Evolutionary conservation across 306 rosid species (phyloP), one percentile per base, ranked within the genome.

Genomic region (Boehmeria nivea): DNA sequence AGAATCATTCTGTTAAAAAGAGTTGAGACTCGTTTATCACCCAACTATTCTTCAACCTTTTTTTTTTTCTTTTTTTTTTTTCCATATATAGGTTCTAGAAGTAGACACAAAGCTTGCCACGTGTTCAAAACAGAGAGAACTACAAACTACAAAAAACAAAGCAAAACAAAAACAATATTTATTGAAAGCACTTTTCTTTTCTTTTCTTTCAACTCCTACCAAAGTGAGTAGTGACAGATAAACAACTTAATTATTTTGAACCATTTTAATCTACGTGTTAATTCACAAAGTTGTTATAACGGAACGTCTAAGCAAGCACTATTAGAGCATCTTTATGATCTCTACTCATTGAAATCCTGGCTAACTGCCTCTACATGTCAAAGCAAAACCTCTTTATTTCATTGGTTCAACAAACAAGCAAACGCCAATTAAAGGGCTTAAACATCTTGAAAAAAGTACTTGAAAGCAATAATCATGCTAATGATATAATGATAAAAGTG

Each of bases 261-360:
- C n/a, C n/a, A n/a, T n/a, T n/a, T n/a, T n/a, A n/a, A n/a, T n/a
- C n/a, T n/a, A n/a, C n/a, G n/a, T n/a, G n/a, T n/a, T n/a, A n/a
- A n/a, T n/a, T n/a, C n/a, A n/a, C n/a, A n/a, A n/a, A n/a, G n/a
- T n/a, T n/a, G n/a, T n/a, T n/a, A n/a, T n/a, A n/a, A n/a, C n/a
- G n/a, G n/a, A n/a, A n/a, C n/a, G n/a, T n/a, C n/a, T n/a, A n/a
- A n/a, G n/a, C n/a, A n/a, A n/a, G n/a, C n/a, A n/a, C n/a, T n/a
- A n/a, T n/a, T n/a, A n/a, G n/a, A n/a, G n/a, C n/a, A n/a, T n/a
- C n/a, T n/a, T n/a, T n/a, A n/a, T n/a, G n/a, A 37, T 48, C 50
- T 66, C 53, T 59, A 54, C 68, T 70, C 71, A 57, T 68, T 65
- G 17, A 39, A 37, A 51, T 33, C 42, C 57, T 51, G n/a, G n/a